Conservation (phyloP, 306 rosid genomes). For the Sicyos edulis region DNA sequence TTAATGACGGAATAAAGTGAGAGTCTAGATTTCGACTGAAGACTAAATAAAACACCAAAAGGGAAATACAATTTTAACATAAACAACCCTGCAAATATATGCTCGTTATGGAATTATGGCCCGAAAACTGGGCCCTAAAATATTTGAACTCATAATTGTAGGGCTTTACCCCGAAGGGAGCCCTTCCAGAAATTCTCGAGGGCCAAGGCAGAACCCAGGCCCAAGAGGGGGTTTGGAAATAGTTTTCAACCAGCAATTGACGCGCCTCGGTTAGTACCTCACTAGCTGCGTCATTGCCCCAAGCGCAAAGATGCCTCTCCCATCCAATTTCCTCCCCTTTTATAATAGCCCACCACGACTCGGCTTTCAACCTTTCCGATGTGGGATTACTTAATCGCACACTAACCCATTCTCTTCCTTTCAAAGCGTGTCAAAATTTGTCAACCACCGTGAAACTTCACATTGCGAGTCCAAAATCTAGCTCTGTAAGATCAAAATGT, state of each 20-base stretch:
- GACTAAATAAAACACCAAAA: too few species aligned
- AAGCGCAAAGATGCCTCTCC: background rate
- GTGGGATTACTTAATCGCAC: background rate
- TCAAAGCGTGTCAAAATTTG: background rate
- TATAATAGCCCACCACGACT: background rate
- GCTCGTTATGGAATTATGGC: too few species aligned
- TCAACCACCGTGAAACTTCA: background rate
- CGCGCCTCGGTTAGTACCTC: slow-evolving; percentile 23
- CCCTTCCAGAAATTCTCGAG: slow-evolving; percentile 21
- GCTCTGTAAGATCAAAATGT: background rate
- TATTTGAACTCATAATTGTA: background rate
- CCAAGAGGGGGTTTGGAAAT: slow-evolving; percentile 24
- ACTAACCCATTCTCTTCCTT: background rate
- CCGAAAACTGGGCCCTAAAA: too few species aligned
- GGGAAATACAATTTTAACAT: too few species aligned
- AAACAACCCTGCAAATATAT: too few species aligned
- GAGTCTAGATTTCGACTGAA: too few species aligned
- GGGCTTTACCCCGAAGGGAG: slow-evolving; percentile 19
- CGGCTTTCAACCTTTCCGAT: background rate
- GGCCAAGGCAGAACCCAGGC: slow-evolving; percentile 18
- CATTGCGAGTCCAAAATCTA: background rate
- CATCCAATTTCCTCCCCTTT: background rate
- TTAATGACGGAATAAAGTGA: too few species aligned
- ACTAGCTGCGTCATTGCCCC: slow-evolving; percentile 22
- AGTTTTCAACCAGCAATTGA: slow-evolving; percentile 23